Evolutionary conservation across 768 basidiomycete species (phyloP).

Genomic region (Xerocomellus intermedius): DNA sequence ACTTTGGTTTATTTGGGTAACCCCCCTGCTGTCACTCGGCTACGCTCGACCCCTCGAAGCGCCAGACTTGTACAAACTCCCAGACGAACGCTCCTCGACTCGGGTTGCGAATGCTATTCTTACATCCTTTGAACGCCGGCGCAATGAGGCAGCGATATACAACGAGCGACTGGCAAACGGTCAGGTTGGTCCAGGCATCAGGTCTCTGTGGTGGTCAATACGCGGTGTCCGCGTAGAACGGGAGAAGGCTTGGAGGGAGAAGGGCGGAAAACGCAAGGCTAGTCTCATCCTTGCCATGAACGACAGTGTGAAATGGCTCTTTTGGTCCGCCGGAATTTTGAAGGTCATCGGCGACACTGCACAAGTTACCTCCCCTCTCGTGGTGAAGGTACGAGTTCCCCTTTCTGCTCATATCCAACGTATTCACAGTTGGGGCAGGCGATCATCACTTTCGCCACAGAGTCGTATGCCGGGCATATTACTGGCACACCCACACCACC

Average conservation of each 20-base stretch:
- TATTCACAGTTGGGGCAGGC: conserved; percentile 38
- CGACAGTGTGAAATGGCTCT: conserved; percentile 74
- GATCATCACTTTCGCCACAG: conserved; percentile 66
- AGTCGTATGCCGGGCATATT: conserved; percentile 54
- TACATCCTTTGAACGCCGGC: conserved; percentile 59
- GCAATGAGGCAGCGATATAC: conserved; percentile 59
- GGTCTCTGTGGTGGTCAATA: conserved; percentile 58
- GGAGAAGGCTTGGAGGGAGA: conserved; percentile 64
- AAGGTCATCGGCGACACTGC: conserved; percentile 67
- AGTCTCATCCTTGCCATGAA: conserved; percentile 72
- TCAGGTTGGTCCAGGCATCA: conserved; percentile 55
- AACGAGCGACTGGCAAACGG: conserved; percentile 69
- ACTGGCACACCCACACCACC: conserved; percentile 38
- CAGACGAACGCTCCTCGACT: conserved; percentile 56
- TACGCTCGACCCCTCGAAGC: conserved; percentile 80
- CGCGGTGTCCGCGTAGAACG: conserved; percentile 45
- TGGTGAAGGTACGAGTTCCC: conserved; percentile 65
- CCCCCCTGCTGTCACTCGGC: conserved; percentile 66
- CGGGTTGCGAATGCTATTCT: conserved; percentile 62
- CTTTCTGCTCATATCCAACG: neutral
- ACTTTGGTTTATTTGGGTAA: conserved; percentile 76
- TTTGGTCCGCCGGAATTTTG: conserved; percentile 67
- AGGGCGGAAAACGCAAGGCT: conserved; percentile 57
- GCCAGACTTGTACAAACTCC: conserved; percentile 77
- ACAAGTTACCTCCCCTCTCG: conserved; percentile 70